phyloP scores from a whole-genome alignment of 371 early-diverging fungal species.

The Actinomortierella ambigua region DNA sequence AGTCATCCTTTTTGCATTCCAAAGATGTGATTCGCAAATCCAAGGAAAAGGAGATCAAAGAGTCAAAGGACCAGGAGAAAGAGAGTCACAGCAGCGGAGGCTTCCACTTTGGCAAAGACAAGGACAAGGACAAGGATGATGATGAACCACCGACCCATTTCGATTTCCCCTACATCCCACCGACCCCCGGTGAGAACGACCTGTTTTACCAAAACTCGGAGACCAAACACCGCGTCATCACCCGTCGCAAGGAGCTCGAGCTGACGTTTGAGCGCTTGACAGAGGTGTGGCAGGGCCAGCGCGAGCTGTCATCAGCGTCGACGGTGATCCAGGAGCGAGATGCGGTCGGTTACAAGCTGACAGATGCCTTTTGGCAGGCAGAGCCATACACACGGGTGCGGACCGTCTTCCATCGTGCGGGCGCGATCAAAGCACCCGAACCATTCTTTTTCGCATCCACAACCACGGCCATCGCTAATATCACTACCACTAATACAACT shows the following conservation, averaged over 20 bases:
- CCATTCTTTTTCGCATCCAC: too few species aligned
- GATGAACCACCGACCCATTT: slow-evolving; percentile 16
- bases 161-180: slow-evolving; percentile 6
- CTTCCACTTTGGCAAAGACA: slow-evolving; percentile 17
- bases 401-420: slow-evolving; percentile 33
- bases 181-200: slow-evolving; percentile 17
- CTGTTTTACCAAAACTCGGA: slow-evolving; percentile 21
- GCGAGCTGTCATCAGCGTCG: slow-evolving; percentile 25
- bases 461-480: too few species aligned
- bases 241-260: slow-evolving; percentile 32
- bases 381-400: slow-evolving; percentile 29
- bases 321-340: slow-evolving; percentile 40
- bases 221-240: slow-evolving; percentile 22
- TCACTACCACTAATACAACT: too few species aligned
- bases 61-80: slow-evolving; percentile 17
- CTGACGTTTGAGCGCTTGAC: slow-evolving; percentile 40
- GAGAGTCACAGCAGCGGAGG: slow-evolving; percentile 3
- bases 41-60: slow-evolving; percentile 23
- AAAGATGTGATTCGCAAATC: too few species aligned
- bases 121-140: slow-evolving; percentile 15
- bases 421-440: slow-evolving; percentile 13
- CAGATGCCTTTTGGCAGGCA: slow-evolving; percentile 31
- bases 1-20: too few species aligned
- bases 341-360: slow-evolving; percentile 36
- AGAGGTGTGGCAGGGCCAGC: slow-evolving; percentile 43